These are phyloP conservation scores for Hericium rajendrae DNA, from an alignment of 768 basidiomycete species.

Conservation along the genomic window DNA sequence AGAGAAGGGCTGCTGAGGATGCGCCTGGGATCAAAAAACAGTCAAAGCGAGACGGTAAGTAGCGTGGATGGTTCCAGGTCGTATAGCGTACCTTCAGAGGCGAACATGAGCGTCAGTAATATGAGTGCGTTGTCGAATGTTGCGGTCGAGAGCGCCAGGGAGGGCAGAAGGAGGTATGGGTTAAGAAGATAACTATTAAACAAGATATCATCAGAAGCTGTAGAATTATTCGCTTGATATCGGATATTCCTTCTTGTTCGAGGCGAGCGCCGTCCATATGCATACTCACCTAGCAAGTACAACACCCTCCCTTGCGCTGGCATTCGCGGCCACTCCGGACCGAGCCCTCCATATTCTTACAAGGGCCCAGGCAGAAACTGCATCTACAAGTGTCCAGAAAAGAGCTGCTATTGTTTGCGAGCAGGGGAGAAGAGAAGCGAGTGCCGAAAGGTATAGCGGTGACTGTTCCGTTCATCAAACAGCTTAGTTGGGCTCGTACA, in stretches of 20 bases:
- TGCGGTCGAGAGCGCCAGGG: slow-evolving; percentile 74
- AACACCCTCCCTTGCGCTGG: slow-evolving; percentile 39
- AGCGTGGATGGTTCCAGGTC: too few species aligned
- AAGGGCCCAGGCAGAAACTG: slow-evolving; percentile 57
- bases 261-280: neutral
- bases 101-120: slow-evolving; percentile 60
- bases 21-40: slow-evolving; percentile 35
- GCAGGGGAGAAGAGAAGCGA: slow-evolving; percentile 58
- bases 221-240: neutral
- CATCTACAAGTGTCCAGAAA: slow-evolving; percentile 66
- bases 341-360: slow-evolving; percentile 59
- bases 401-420: slow-evolving; percentile 38
- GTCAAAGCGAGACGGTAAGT: too few species aligned
- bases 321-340: slow-evolving; percentile 18
- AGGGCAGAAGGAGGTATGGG: slow-evolving; percentile 77
- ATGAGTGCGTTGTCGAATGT: slow-evolving; percentile 70
- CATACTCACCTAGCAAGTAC: slow-evolving; percentile 58
- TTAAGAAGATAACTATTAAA: slow-evolving; percentile 72
- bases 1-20: slow-evolving; percentile 45
- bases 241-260: neutral
- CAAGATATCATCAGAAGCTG: neutral
- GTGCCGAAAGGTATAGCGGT: slow-evolving; percentile 67
- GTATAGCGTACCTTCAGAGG: slow-evolving; percentile 43
- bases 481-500: neutral
- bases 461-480: slow-evolving; percentile 39